Percentiles rank a stretch among this genome's conserved stretches.
These are phyloP conservation scores for Fusarium sp. DNA, from an alignment of 2,329 filamentous ascomycete species.

Conservation along the genomic window DNA sequence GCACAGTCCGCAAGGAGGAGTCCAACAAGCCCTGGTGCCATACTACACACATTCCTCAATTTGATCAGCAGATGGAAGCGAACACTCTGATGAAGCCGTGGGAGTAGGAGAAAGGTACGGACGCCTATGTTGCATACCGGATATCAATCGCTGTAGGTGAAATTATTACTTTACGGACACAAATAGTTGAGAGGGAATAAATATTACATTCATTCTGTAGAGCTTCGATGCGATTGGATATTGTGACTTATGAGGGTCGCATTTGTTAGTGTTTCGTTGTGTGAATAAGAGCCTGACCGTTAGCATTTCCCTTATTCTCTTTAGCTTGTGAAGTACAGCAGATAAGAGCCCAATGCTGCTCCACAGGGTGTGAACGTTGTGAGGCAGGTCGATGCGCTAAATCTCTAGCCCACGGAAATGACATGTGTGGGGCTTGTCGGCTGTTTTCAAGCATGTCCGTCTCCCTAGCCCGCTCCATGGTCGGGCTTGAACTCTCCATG, in stretches of 20 bases:
- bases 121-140: background rate
- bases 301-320: too few relatives aligned
- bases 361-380: too few relatives aligned
- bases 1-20: conserved; percentile 70
- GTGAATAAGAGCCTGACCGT: too few relatives aligned
- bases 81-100: conserved; percentile 66
- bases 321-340: background rate
- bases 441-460: background rate
- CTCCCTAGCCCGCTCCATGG: background rate
- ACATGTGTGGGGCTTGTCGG: background rate
- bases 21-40: conserved; percentile 77
- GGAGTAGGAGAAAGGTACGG: background rate
- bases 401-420: background rate
- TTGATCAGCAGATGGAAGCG: conserved; percentile 64
- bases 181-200: too few relatives aligned
- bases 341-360: background rate
- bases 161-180: too few relatives aligned
- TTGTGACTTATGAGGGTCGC: too few relatives aligned
- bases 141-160: too few relatives aligned
- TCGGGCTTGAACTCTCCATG: background rate
- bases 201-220: too few relatives aligned
- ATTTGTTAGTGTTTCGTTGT: too few relatives aligned
- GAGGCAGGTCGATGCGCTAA: background rate
- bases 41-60: conserved; percentile 69
- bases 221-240: too few relatives aligned